phyloP scores from a whole-genome alignment of 176 grass and related monocot genomes.

The Musa itinerans region DNA sequence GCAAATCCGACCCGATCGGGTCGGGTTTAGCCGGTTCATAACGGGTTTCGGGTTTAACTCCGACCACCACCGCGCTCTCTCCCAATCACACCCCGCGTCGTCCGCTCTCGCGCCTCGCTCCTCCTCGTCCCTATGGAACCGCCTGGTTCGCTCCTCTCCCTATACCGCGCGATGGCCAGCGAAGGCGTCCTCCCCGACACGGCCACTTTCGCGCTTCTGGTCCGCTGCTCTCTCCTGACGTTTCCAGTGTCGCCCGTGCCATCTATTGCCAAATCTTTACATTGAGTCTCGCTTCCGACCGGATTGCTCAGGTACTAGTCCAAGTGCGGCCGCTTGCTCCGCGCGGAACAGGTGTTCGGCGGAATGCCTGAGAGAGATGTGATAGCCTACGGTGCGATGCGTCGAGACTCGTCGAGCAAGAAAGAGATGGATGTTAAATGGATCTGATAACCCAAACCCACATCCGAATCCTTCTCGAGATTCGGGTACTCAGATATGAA shows the following conservation, averaged over 20 bases:
- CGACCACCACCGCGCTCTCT: too few species aligned
- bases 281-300: neutral
- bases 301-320: slow-evolving; percentile 3
- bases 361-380: slow-evolving; percentile 17
- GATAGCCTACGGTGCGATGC: slow-evolving; percentile 7
- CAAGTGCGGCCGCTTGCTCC: neutral
- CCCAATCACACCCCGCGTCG: neutral
- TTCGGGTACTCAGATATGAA: too few species aligned
- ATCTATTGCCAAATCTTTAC: slow-evolving; percentile 13
- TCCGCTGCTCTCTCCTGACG: neutral
- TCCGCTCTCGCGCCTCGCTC: neutral
- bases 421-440: too few species aligned
- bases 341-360: slow-evolving; percentile 9
- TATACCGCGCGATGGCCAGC: slow-evolving; percentile 4
- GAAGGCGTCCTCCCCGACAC: neutral
- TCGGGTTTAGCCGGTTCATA: too few species aligned
- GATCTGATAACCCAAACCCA: too few species aligned
- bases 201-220: neutral
- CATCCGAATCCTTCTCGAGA: too few species aligned
- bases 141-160: neutral
- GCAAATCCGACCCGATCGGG: too few species aligned
- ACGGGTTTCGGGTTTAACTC: too few species aligned
- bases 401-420: too few species aligned
- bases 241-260: neutral
- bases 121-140: neutral